A percentile compares a stretch with the other conserved stretches of the same genome.
phyloP scores from a whole-genome alignment of 805 yeast species.

The Groenewaldozyma tartarivorans region DNA sequence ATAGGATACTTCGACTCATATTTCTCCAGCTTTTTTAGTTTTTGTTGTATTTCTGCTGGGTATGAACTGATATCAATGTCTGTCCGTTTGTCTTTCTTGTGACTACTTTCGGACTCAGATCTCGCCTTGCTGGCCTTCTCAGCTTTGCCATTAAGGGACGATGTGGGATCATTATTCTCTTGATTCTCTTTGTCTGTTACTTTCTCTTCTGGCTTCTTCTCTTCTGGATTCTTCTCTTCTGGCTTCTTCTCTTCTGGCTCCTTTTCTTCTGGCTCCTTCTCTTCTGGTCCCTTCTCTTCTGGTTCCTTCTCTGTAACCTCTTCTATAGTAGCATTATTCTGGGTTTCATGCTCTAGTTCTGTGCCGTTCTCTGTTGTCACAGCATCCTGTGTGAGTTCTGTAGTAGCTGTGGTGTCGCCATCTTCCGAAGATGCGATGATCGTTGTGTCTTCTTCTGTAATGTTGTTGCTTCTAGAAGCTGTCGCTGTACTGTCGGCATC shows the following conservation, averaged over 20 bases:
- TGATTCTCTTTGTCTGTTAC: too few species aligned
- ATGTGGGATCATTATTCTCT: too few species aligned
- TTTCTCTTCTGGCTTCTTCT: slow-evolving; percentile 8
- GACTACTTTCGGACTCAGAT: too few species aligned
- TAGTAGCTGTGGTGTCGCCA: too few species aligned
- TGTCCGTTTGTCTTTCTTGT: too few species aligned
- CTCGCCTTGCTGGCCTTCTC: too few species aligned
- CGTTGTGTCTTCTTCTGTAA: too few species aligned
- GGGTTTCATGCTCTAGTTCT: background rate
- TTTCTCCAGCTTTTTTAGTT: slow-evolving; percentile 65
- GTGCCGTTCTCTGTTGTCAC: background rate
- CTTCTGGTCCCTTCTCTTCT: slow-evolving; percentile 1
- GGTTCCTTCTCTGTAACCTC: background rate
- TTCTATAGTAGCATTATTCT: background rate
- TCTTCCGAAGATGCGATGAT: too few species aligned
- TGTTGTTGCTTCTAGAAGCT: too few species aligned
- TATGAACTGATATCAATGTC: slow-evolving; percentile 21
- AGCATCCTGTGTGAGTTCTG: too few species aligned
- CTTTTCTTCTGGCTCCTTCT: slow-evolving; percentile 6
- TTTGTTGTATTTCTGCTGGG: slow-evolving; percentile 49
- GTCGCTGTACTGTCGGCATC: too few species aligned
- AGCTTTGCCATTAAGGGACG: too few species aligned
- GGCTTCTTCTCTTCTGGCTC: slow-evolving; percentile 6
- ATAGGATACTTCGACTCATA: slow-evolving; percentile 86
- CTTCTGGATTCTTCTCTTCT: slow-evolving; percentile 6